Evolutionary conservation across 257 asterid genomes (phyloP).

Genomic region (Penstemon davidsonii): DNA sequence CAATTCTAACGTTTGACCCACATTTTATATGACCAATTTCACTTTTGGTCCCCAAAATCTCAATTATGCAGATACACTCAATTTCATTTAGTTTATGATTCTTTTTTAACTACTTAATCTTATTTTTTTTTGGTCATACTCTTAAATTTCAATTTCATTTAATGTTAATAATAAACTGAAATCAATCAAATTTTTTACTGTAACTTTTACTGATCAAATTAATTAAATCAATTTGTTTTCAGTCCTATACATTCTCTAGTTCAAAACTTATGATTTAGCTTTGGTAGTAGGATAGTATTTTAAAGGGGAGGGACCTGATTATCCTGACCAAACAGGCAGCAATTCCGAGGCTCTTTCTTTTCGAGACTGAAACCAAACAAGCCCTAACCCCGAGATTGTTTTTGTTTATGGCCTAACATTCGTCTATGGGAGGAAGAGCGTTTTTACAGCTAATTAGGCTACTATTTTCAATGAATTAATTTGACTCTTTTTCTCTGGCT

Average conservation of each 20-base stretch:
- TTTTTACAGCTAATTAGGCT: constrained; percentile 25
- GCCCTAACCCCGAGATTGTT: constrained; percentile 27
- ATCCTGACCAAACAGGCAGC: constrained; percentile 47
- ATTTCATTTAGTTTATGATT: too few species aligned
- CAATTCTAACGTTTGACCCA: too few species aligned
- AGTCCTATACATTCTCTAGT: not conserved
- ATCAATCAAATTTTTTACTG: too few species aligned
- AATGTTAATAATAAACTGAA: too few species aligned
- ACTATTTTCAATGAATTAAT: constrained; percentile 23
- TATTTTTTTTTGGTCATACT: too few species aligned
- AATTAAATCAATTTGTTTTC: not conserved
- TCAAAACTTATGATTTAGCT: constrained; percentile 15
- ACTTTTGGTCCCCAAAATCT: too few species aligned
- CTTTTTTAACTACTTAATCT: too few species aligned
- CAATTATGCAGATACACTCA: too few species aligned
- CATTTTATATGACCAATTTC: too few species aligned
- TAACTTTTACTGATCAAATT: too few species aligned
- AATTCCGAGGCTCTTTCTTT: constrained; percentile 35
- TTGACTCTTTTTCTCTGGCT: constrained; percentile 19
- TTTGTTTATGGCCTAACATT: constrained; percentile 36
- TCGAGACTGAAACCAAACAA: constrained; percentile 41
- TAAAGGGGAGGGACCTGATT: constrained; percentile 34
- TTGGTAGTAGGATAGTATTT: constrained; percentile 8
- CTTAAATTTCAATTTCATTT: too few species aligned
- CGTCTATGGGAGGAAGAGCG: constrained; percentile 28